A percentile compares a stretch with the other conserved stretches of the same genome.
Evolutionary conservation across 2,329 filamentous ascomycete genomes (phyloP).

Genomic region (Arachnopeziza araneosa): DNA sequence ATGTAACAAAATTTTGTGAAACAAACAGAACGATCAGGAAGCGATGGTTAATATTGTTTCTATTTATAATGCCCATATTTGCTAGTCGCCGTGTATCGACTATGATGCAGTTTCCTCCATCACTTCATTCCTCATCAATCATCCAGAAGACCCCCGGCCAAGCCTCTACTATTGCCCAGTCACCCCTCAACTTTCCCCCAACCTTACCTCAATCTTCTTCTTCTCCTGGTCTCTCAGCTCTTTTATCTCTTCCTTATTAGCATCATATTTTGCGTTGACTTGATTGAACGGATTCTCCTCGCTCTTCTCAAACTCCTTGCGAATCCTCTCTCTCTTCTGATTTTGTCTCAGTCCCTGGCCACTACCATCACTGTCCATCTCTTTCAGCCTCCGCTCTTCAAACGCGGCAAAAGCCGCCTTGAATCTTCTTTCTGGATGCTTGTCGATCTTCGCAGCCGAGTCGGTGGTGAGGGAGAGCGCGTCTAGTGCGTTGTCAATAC

Average conservation of each 20-base stretch:
- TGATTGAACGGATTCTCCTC: constrained; percentile 96
- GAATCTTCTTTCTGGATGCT: constrained; percentile 81
- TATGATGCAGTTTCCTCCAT: not conserved
- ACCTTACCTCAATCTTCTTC: constrained; percentile 66
- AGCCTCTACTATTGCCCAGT: not conserved
- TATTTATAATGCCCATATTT: not conserved
- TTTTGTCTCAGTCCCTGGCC: constrained; percentile 68
- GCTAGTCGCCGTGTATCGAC: not conserved
- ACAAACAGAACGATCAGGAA: not conserved
- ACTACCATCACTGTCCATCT: constrained; percentile 78
- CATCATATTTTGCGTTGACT: constrained; percentile 69
- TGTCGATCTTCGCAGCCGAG: constrained; percentile 68
- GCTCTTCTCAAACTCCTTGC: constrained; percentile 92
- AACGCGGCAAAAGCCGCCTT: constrained; percentile 80
- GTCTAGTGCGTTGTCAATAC: constrained; percentile 91
- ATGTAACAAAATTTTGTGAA: not conserved
- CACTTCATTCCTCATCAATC: not conserved
- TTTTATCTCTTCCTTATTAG: constrained; percentile 69
- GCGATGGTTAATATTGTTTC: not conserved
- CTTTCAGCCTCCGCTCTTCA: constrained; percentile 72
- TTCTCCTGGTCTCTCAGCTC: constrained; percentile 61
- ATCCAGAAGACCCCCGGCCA: not conserved
- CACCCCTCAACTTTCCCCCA: constrained; percentile 37
- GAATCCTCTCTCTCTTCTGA: constrained; percentile 77
- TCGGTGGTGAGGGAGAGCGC: constrained; percentile 63